Base-by-base conservation (phyloP, 2,329 filamentous ascomycete genomes). In the Orbilia javanica region DNA sequence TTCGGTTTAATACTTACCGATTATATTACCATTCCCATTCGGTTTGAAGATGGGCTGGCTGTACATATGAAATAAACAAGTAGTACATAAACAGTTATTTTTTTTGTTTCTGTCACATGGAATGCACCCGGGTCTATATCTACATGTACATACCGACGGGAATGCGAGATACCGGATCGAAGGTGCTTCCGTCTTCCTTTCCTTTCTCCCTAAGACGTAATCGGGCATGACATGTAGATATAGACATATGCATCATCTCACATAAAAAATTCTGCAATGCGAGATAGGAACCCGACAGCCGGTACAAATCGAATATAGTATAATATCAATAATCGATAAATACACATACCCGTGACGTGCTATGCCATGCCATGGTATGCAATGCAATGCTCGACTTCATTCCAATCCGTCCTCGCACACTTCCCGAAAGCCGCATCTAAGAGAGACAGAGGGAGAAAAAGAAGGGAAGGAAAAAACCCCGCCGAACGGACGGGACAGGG, bases 311-410 rank as follows among this genome's bases (percentile, higher is more conserved):
- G 13, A 10, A 36, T 36, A 36, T 36, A 7, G 44, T 48, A n/a
- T 52, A 11, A n/a, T 27, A 44, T 44, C 13, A 44, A 44, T 44
- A 44, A 20, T 57, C 31, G 31, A 57, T 57, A 57, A n/a, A n/a
- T n/a, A n/a, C n/a, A n/a, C n/a, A n/a, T n/a, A n/a, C n/a, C 34
- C 50, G 68, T 65, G 60, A 72, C 60, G 57, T 72, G 68, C n/a
- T n/a, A n/a, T n/a, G n/a, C n/a, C n/a, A n/a, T n/a, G n/a, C n/a
- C n/a, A n/a, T n/a, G n/a, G n/a, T n/a, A n/a, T n/a, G n/a, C n/a
- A n/a, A n/a, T n/a, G n/a, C n/a, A n/a, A n/a, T n/a, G n/a, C n/a
- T n/a, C n/a, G n/a, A n/a, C n/a, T n/a, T n/a, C n/a, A n/a, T n/a
- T n/a, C n/a, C n/a, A n/a, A n/a, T 4, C 29, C 29, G 36, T 39